These are phyloP conservation scores for Epichloe brachyelytri DNA, from an alignment of 2,329 filamentous ascomycete species.

Conservation along the genomic window DNA sequence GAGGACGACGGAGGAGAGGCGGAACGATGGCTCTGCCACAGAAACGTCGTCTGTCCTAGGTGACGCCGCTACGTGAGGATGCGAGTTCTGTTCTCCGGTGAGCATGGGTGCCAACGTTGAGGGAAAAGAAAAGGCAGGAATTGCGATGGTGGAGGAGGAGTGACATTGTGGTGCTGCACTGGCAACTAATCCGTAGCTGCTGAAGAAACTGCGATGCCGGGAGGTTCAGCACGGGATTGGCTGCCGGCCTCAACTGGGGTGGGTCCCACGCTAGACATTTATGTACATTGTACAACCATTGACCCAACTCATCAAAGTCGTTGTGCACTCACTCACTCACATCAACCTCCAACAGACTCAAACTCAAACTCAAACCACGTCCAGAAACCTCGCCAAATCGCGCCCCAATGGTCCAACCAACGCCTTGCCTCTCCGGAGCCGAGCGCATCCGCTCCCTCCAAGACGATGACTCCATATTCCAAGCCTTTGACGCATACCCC, in stretches of 20 bases:
- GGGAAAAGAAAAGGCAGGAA: not conserved
- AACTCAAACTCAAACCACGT: not conserved
- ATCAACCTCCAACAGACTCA: not conserved
- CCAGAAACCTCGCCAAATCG: not conserved
- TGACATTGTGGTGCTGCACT: not conserved
- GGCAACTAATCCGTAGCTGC: no score
- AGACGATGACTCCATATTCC: slow-evolving; percentile 34
- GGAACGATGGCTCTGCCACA: not conserved
- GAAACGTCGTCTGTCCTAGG: not conserved
- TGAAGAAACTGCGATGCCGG: not conserved
- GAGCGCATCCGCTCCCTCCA: slow-evolving; percentile 27
- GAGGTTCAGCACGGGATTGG: slow-evolving; percentile 2
- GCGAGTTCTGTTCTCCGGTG: not conserved
- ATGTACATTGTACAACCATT: no score
- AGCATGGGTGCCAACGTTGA: not conserved
- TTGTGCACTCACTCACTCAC: not conserved
- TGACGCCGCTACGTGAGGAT: not conserved
- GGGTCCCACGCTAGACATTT: no score
- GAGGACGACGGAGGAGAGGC: not conserved
- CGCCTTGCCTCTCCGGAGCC: slow-evolving; percentile 8
- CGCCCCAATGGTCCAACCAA: not conserved
- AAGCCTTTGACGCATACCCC: slow-evolving; percentile 50
- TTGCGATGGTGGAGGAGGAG: no score
- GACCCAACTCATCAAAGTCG: not conserved
- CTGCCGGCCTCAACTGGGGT: not conserved